phyloP scores from a whole-genome alignment of 352 stramenopile species.

The Blastocystis hominis region DNA sequence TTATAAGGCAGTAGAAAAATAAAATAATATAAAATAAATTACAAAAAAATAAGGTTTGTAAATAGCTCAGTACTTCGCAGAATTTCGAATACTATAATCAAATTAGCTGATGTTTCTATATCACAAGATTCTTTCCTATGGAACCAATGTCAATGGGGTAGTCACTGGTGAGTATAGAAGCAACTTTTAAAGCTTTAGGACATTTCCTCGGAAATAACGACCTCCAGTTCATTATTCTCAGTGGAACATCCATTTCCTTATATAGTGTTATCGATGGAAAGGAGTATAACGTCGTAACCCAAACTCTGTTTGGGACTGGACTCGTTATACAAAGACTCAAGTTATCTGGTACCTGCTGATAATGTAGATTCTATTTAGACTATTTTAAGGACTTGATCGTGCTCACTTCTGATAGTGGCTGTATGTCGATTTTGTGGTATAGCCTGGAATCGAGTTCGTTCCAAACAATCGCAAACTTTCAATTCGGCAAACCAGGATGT shows the following conservation, averaged over 20 bases:
- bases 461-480: background rate
- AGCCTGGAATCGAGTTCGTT: background rate
- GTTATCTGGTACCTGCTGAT: background rate
- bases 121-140: background rate
- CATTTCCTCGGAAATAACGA: slow-evolving; percentile 26
- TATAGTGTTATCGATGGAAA: slow-evolving; percentile 8
- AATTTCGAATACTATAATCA: background rate
- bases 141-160: slow-evolving; percentile 5
- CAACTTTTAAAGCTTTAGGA: background rate
- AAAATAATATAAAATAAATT: background rate
- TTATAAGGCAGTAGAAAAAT: background rate
- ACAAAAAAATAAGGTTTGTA: background rate
- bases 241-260: background rate
- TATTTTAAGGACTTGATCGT: slow-evolving; percentile 28
- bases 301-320: background rate
- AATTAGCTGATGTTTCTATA: slow-evolving; percentile 15
- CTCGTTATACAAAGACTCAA: background rate
- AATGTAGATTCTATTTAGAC: background rate
- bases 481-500: slow-evolving; percentile 9
- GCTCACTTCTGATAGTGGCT: slow-evolving; percentile 48
- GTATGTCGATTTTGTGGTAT: slow-evolving; percentile 34
- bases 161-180: background rate
- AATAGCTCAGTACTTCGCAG: background rate
- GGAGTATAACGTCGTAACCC: background rate
- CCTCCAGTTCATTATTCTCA: slow-evolving; percentile 13